Evolutionary conservation across 345 rosid species (phyloP).

Genomic region (Mercurialis annua): DNA sequence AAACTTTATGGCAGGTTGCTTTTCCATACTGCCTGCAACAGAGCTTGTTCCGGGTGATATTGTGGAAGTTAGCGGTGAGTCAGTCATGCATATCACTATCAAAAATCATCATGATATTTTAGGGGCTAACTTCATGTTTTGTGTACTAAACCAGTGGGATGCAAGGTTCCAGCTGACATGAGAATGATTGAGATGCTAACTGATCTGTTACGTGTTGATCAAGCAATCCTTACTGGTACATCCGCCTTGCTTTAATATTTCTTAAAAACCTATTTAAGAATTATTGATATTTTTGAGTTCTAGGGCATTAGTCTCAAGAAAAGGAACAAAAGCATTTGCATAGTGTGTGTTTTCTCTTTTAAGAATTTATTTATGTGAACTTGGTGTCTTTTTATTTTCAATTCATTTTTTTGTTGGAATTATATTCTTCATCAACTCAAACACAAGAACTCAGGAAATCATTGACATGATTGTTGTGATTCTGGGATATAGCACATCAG

Average conservation of each 20-base stretch:
- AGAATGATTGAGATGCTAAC: slow-evolving; percentile 94
- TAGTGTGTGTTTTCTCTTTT: not conserved
- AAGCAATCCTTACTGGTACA: slow-evolving; percentile 96
- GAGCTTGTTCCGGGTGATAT: slow-evolving; percentile 97
- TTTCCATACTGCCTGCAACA: slow-evolving; percentile 91
- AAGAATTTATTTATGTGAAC: not conserved
- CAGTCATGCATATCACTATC: slow-evolving; percentile 6
- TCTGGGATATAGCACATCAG: not conserved
- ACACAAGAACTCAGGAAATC: not conserved
- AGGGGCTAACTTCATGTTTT: slow-evolving; percentile 18
- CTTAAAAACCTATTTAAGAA: not conserved
- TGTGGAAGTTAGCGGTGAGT: slow-evolving; percentile 87
- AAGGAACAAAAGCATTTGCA: not conserved
- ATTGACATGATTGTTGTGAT: not conserved
- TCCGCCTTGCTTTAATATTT: slow-evolving; percentile 5
- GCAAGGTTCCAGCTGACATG: slow-evolving; percentile 99
- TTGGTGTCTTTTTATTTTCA: not conserved
- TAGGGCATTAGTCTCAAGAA: not conserved
- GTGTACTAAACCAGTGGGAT: slow-evolving; percentile 59
- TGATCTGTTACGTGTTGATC: slow-evolving; percentile 87
- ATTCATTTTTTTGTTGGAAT: too few relatives aligned
- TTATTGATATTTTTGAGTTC: not conserved
- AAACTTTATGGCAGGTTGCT: slow-evolving; percentile 63
- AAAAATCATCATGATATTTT: slow-evolving; percentile 7
- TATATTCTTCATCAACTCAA: not conserved